Base-by-base conservation (phyloP, 2,329 filamentous ascomycete genomes). In the Periconia sp. region DNA sequence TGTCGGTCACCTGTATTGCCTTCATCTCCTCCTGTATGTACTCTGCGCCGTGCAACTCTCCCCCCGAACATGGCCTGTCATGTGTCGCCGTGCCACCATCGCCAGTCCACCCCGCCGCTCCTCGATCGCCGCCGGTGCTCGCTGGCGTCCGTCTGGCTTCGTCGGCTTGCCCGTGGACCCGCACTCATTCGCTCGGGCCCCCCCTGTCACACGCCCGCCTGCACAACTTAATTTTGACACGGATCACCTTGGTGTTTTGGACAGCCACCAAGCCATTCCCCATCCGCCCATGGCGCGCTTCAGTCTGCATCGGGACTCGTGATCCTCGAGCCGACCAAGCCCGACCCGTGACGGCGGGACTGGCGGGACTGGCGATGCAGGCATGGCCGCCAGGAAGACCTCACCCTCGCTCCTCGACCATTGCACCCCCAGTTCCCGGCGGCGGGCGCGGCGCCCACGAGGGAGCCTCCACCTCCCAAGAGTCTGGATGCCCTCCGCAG, bases 301-400 rank as follows among this genome's bases (percentile, higher is more conserved):
- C 36, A 40, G 33, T 48, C 44, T 56, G 50, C 50, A 49, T 45
- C 60, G 48, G 41, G 57, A 50, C 48, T 46, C 50, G 50, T 56
- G 43, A 52, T 57, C 48, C 55, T 57, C 55, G 45, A 61, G 41
- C 56, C 57, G 62, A 61, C 54, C 46, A 62, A 61, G 63, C 65
- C 63, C 53, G 56, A 59, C 63, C 57, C 65, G 54, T 50, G 35
- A 59, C 54, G 48, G 53, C 62, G 65, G 66, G 58, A 57, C 50
- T 36, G 39, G 53, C 62, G 65, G 66, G 58, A 57, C 50, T 36
- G 39, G 44, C 52, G 48, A 51, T 56, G 59, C 58, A 57, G 40
- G 44, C 37, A 34, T 35, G 22, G 53, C 40, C 33, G 52, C 36
- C 36, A 46, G 37, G 26, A 40, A 36, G 28, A 33, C 52, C 43